A percentile compares a stretch with the other conserved stretches of the same genome.
These are phyloP conservation scores for Crepidotus variabilis DNA, from an alignment of 768 basidiomycete genomes.

Conservation along the genomic window DNA sequence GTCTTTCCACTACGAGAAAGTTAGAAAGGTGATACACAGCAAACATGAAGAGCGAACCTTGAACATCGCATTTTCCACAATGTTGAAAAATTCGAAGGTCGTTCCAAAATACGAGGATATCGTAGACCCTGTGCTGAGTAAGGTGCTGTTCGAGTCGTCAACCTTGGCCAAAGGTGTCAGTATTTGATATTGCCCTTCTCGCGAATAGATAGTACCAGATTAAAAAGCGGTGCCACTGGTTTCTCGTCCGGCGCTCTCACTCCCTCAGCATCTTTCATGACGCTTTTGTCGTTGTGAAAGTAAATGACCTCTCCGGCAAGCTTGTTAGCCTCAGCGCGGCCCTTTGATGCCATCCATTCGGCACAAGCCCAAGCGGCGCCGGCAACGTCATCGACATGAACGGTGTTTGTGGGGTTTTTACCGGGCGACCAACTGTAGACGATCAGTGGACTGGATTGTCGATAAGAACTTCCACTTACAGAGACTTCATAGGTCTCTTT, in stretches of 20 bases:
- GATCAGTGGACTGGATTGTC: constrained; percentile 10
- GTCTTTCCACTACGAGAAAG: constrained; percentile 49
- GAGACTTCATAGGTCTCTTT: constrained; percentile 81
- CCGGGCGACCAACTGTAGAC: constrained; percentile 71
- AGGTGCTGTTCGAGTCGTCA: constrained; percentile 72
- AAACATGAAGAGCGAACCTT: constrained; percentile 39
- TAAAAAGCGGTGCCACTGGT: constrained; percentile 75
- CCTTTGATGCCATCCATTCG: constrained; percentile 65
- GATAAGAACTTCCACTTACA: constrained; percentile 41
- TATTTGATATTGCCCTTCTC: not conserved
- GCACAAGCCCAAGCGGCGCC: constrained; percentile 74
- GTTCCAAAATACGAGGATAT: constrained; percentile 75
- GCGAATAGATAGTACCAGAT: constrained; percentile 48
- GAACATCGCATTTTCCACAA: constrained; percentile 61
- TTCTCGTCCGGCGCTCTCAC: constrained; percentile 53
- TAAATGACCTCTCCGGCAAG: constrained; percentile 63
- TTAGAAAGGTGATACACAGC: not conserved
- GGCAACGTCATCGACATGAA: constrained; percentile 79
- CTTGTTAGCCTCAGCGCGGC: constrained; percentile 59
- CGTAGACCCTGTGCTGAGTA: constrained; percentile 60
- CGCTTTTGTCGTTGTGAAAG: constrained; percentile 72
- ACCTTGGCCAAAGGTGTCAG: constrained; percentile 36
- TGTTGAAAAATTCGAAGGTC: constrained; percentile 75
- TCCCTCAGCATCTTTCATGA: constrained; percentile 59
- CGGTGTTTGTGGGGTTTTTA: constrained; percentile 67